Percentiles rank a stretch among this genome's conserved stretches.
phyloP scores from a whole-genome alignment of 2,329 filamentous ascomycete species.

The Metarhizium brunneum region DNA sequence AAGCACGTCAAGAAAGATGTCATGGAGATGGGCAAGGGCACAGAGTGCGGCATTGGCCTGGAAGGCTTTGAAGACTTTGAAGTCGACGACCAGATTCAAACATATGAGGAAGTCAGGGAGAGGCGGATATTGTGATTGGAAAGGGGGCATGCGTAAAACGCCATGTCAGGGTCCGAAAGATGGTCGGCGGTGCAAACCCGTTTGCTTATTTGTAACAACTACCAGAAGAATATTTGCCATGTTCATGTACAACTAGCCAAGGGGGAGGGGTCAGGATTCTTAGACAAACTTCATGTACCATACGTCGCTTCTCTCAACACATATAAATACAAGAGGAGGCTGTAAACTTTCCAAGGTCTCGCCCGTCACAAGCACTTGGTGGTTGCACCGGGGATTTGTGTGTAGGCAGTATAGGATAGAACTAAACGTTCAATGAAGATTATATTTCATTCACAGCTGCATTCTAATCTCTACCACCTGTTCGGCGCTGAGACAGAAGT shows the following conservation, averaged over 20 bases:
- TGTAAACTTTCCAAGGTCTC: not conserved
- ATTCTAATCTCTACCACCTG: slow-evolving; percentile 27
- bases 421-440: not conserved
- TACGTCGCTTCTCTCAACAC: not conserved
- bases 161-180: not conserved
- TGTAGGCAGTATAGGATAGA: not conserved
- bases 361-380: too few species aligned
- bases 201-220: not conserved
- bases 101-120: slow-evolving; percentile 70
- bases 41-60: slow-evolving; percentile 88
- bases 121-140: slow-evolving; percentile 46
- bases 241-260: not conserved
- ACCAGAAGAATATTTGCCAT: not conserved
- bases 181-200: not conserved
- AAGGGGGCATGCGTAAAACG: slow-evolving; percentile 3
- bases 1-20: slow-evolving; percentile 93
- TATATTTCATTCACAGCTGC: not conserved
- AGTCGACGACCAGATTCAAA: slow-evolving; percentile 78
- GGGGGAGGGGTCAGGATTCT: slow-evolving; percentile 1
- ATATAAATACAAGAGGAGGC: not conserved
- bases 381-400: not conserved
- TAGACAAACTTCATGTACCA: slow-evolving; percentile 3
- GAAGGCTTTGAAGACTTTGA: slow-evolving; percentile 69
- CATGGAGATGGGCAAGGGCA: slow-evolving; percentile 78
- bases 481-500: slow-evolving; percentile 38